Percentiles rank a stretch among this genome's conserved stretches.
These are phyloP conservation scores for Hortaea werneckii DNA, from an alignment of 2,329 filamentous ascomycete species.

Conservation along the genomic window DNA sequence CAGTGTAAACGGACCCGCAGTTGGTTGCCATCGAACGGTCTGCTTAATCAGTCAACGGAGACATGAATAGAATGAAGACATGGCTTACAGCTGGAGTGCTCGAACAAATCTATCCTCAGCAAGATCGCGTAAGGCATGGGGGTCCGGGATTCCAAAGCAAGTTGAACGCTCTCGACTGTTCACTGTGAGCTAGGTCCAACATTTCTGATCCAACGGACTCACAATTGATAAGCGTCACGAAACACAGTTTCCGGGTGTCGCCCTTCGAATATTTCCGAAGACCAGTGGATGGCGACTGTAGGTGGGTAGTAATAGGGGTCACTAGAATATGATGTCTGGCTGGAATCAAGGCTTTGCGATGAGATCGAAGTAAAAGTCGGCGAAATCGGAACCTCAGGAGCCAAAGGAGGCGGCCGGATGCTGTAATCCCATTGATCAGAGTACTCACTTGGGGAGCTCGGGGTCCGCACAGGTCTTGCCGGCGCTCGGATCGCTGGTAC, in stretches of 20 bases:
- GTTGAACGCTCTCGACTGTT: constrained; percentile 11
- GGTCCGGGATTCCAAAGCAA: constrained; percentile 13
- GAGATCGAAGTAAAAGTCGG: constrained; percentile 35
- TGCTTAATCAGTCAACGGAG: constrained; percentile 11
- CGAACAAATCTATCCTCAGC: constrained; percentile 31
- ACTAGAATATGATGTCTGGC: constrained; percentile 19
- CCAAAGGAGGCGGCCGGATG: constrained; percentile 19
- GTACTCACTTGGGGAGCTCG: constrained; percentile 8
- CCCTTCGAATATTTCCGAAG: constrained; percentile 34
- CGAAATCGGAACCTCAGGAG: constrained; percentile 30
- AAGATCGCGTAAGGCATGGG: constrained; percentile 13
- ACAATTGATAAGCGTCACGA: constrained; percentile 14
- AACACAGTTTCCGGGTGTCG: constrained; percentile 30
- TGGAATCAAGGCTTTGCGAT: constrained; percentile 29
- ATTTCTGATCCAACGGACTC: not conserved
- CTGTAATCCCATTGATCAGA: constrained; percentile 8
- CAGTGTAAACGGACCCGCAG: constrained; percentile 30
- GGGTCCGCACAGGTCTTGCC: constrained; percentile 5
- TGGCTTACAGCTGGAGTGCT: constrained; percentile 27
- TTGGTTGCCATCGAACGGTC: constrained; percentile 41
- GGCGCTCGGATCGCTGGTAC: not conserved
- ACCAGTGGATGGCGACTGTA: constrained; percentile 31
- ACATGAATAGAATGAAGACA: not conserved
- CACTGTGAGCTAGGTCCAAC: not conserved
- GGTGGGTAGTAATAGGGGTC: constrained; percentile 6